These are phyloP conservation scores for Pestalotiopsis sp. DNA, from an alignment of 2,329 filamentous ascomycete species.

Conservation along the genomic window DNA sequence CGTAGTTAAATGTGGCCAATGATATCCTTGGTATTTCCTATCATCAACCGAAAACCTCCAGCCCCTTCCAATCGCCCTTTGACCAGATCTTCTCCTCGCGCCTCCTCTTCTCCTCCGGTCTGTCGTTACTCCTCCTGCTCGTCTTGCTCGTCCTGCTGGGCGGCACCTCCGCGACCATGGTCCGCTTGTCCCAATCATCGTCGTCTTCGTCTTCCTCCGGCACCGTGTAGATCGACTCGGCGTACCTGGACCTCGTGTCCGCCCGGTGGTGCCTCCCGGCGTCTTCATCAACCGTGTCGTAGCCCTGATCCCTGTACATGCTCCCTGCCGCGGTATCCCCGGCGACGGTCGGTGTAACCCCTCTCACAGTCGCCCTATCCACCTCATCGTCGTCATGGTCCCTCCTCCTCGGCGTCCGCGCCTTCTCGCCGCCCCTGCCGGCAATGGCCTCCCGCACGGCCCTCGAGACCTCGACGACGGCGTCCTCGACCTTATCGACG, in stretches of 20 bases:
- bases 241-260: not conserved
- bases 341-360: not conserved
- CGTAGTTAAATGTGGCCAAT: too few species aligned
- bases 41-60: not conserved
- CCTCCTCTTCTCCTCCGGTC: not conserved
- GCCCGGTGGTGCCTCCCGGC: not conserved
- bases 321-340: not conserved
- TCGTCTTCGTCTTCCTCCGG: not conserved
- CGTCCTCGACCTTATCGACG: constrained; percentile 1
- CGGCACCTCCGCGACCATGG: not conserved
- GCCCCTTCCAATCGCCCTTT: not conserved
- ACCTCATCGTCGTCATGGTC: not conserved
- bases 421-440: not conserved
- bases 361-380: not conserved
- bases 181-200: not conserved
- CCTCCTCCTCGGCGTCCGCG: not conserved
- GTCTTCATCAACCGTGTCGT: not conserved
- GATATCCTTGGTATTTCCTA: not conserved
- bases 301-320: not conserved
- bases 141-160: not conserved
- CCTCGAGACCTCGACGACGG: not conserved
- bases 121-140: not conserved
- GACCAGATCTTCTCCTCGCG: not conserved
- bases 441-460: not conserved
- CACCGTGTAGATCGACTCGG: not conserved